Conservation (phyloP, 805 yeast genomes). For the baker's yeast (Saccharomyces cerevisiae) region DNA sequence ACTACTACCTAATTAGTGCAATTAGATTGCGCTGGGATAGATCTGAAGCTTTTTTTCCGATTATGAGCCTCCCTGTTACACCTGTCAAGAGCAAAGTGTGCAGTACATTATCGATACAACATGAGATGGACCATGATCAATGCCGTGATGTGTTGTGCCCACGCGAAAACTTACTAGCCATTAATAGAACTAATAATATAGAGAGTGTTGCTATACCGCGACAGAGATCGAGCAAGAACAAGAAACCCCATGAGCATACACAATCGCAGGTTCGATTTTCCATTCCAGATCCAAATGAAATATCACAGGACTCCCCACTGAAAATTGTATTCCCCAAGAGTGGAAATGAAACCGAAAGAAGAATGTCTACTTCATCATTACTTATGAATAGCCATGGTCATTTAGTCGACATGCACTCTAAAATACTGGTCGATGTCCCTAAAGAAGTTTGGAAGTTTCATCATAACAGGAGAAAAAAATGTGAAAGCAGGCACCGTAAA, state of each 20-base stretch:
- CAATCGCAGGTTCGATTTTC: conserved; percentile 28
- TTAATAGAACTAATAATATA: not conserved
- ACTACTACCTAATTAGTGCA: not conserved
- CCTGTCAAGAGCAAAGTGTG: conserved; percentile 1
- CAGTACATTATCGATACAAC: not conserved
- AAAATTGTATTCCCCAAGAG: conserved; percentile 26
- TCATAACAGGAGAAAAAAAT: conserved; percentile 5
- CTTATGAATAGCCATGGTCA: conserved; percentile 7
- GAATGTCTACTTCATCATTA: not conserved
- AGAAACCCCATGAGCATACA: conserved; percentile 1
- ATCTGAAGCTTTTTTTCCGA: not conserved
- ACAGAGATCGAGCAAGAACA: not conserved
- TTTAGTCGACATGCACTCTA: conserved; percentile 23
- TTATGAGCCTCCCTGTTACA: conserved; percentile 6
- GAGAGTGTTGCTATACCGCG: not conserved
- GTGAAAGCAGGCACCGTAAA: conserved; percentile 3
- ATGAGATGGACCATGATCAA: not conserved
- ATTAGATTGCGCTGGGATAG: not conserved
- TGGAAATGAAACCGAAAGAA: conserved; percentile 1
- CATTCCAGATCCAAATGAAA: conserved; percentile 14
- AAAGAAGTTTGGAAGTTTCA: conserved; percentile 27
- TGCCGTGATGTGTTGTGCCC: not conserved
- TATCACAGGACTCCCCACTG: conserved; percentile 16
- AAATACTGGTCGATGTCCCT: conserved; percentile 26
- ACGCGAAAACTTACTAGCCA: not conserved